Evolutionary conservation across 768 basidiomycete genomes (phyloP).

Genomic region (Boletus insuetus): DNA sequence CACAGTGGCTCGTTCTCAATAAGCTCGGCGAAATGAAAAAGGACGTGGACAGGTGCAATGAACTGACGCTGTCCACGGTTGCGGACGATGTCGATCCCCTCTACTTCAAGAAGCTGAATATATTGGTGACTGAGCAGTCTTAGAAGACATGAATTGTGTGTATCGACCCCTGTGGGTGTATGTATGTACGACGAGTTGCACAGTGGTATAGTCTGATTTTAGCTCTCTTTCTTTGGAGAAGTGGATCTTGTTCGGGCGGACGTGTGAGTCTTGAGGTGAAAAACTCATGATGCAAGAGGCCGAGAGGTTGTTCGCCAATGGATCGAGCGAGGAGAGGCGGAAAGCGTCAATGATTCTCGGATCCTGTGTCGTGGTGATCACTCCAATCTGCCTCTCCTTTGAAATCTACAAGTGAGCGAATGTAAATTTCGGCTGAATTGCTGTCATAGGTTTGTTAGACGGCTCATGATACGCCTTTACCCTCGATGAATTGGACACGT

Average conservation of each 20-base stretch:
- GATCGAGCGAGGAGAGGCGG: too few species aligned
- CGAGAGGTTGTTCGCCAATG: too few species aligned
- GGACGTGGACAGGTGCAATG: conserved; percentile 13
- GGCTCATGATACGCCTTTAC: not conserved
- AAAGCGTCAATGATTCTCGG: too few species aligned
- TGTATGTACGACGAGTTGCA: too few species aligned
- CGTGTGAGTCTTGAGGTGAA: too few species aligned
- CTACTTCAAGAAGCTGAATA: conserved; percentile 4
- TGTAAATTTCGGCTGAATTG: not conserved
- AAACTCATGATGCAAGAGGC: too few species aligned
- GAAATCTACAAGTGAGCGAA: not conserved
- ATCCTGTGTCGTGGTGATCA: not conserved
- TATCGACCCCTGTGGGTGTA: too few species aligned
- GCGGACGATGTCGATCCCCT: conserved; percentile 20
- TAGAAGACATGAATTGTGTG: not conserved
- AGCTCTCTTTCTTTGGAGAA: too few species aligned
- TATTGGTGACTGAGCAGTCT: not conserved
- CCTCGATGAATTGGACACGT: not conserved
- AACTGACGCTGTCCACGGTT: conserved; percentile 14
- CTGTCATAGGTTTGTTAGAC: not conserved
- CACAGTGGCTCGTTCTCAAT: conserved; percentile 14
- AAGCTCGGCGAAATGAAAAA: conserved; percentile 19
- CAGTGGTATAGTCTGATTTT: too few species aligned
- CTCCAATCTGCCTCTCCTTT: not conserved
- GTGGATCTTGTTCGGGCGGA: too few species aligned